These are phyloP conservation scores for Trichocladium antarcticum DNA, from an alignment of 495 filamentous ascomycete species.

Conservation along the genomic window DNA sequence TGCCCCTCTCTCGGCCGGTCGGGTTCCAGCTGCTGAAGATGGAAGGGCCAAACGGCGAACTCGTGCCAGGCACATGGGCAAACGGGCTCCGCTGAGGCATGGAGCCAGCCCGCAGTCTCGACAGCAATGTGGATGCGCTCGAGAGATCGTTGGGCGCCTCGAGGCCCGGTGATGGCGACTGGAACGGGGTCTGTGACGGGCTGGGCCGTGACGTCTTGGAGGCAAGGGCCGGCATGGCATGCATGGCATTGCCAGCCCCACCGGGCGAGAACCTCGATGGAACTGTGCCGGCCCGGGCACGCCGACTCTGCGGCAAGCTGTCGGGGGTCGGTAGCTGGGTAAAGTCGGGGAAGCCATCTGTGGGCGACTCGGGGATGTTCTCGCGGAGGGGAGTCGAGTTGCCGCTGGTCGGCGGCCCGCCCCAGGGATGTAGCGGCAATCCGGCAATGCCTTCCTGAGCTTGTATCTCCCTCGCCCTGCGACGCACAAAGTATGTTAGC, in stretches of 20 bases:
- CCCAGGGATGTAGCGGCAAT: slow-evolving; percentile 77
- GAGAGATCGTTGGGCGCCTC: slow-evolving; percentile 46
- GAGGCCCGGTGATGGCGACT: slow-evolving; percentile 60
- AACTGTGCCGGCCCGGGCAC: slow-evolving; percentile 89
- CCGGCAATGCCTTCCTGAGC: slow-evolving; percentile 73
- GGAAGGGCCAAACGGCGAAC: slow-evolving; percentile 71
- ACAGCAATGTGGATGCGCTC: slow-evolving; percentile 61
- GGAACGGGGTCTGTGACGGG: slow-evolving; percentile 83
- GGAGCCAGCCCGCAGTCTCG: slow-evolving; percentile 83
- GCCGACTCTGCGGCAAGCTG: slow-evolving; percentile 46
- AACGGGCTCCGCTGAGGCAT: slow-evolving; percentile 82
- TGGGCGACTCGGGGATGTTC: slow-evolving; percentile 94
- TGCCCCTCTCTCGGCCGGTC: slow-evolving; percentile 57
- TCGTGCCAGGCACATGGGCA: slow-evolving; percentile 40
- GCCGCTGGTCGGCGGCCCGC: slow-evolving; percentile 78
- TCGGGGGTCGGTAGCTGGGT: slow-evolving; percentile 50
- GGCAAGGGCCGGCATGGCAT: slow-evolving; percentile 52
- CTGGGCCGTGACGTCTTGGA: slow-evolving; percentile 79
- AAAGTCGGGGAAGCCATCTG: slow-evolving; percentile 90
- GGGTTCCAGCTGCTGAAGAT: slow-evolving; percentile 83
- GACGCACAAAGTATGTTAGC: slow-evolving; percentile 9
- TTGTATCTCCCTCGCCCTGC: slow-evolving; percentile 88
- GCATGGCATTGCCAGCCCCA: slow-evolving; percentile 46
- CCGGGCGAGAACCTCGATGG: slow-evolving; percentile 82
- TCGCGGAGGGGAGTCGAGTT: slow-evolving; percentile 93